A percentile compares a stretch with the other conserved stretches of the same genome.
Conservation (phyloP, 441 rosid genomes). For the Euphorbia schlechtendalii region DNA sequence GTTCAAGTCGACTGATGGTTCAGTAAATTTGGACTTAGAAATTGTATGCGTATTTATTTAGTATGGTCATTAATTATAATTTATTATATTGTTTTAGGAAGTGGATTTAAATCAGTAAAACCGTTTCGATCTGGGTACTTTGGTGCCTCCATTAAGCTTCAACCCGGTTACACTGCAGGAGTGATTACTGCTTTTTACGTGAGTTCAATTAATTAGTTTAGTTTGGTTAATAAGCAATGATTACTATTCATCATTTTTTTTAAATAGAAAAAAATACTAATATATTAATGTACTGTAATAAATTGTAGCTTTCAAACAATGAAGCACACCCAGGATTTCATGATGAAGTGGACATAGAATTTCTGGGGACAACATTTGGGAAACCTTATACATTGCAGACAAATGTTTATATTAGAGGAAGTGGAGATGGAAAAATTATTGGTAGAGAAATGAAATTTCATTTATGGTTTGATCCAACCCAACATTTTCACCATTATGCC, state of each 20-base stretch:
- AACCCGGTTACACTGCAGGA: constrained; percentile 91
- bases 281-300: background rate
- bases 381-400: constrained; percentile 92
- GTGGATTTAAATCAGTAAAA: constrained; percentile 83
- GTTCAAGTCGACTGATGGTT: no score
- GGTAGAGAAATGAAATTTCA: constrained; percentile 95
- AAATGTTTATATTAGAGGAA: constrained; percentile 88
- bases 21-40: no score
- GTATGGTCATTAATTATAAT: background rate
- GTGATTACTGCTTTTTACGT: constrained; percentile 89
- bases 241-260: no score
- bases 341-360: constrained; percentile 94
- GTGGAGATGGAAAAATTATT: constrained; percentile 82
- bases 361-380: constrained; percentile 88
- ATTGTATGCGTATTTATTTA: background rate
- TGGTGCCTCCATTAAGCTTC: constrained; percentile 76
- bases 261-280: background rate
- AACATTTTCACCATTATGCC: constrained; percentile 76
- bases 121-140: constrained; percentile 92
- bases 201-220: background rate
- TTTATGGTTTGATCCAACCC: constrained; percentile 92
- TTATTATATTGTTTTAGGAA: constrained; percentile 35
- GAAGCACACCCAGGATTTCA: constrained; percentile 88
- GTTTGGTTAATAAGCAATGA: no score
- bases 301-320: constrained; percentile 66